A percentile compares a stretch with the other conserved stretches of the same genome.
These are phyloP conservation scores for Yamadazyma akitaensis DNA, from an alignment of 805 yeast species.

Conservation along the genomic window DNA sequence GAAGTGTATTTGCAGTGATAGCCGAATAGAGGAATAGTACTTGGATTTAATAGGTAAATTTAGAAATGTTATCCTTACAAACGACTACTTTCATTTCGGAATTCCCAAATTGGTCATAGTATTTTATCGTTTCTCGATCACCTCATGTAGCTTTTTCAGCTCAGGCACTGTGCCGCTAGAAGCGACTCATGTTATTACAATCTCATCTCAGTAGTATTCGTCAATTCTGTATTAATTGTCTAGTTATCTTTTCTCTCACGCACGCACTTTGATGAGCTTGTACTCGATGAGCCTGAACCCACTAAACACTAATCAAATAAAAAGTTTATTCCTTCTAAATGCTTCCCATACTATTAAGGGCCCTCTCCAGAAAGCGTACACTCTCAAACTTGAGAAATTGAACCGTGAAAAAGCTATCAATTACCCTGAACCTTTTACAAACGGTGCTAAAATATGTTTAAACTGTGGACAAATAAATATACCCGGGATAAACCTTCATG, in stretches of 20 bases:
- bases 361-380: constrained; percentile 26
- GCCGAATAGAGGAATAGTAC: neutral
- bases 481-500: constrained; percentile 24
- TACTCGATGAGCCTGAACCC: neutral
- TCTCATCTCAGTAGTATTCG: too few species aligned
- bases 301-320: constrained; percentile 17
- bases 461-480: constrained; percentile 30
- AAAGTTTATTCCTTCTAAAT: constrained; percentile 27
- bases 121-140: too few species aligned
- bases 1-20: neutral
- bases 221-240: too few species aligned
- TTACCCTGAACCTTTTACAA: constrained; percentile 24
- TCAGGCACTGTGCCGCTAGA: too few species aligned
- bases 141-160: too few species aligned
- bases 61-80: neutral
- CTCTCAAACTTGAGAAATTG: constrained; percentile 19
- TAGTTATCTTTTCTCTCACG: neutral
- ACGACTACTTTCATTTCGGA: neutral
- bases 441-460: constrained; percentile 24
- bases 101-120: too few species aligned
- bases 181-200: too few species aligned
- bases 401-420: constrained; percentile 24
- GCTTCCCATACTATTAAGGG: constrained; percentile 22
- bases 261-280: neutral
- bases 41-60: neutral